Conservation (phyloP, 164 flowering plant species). For the Akebia trifoliata region DNA sequence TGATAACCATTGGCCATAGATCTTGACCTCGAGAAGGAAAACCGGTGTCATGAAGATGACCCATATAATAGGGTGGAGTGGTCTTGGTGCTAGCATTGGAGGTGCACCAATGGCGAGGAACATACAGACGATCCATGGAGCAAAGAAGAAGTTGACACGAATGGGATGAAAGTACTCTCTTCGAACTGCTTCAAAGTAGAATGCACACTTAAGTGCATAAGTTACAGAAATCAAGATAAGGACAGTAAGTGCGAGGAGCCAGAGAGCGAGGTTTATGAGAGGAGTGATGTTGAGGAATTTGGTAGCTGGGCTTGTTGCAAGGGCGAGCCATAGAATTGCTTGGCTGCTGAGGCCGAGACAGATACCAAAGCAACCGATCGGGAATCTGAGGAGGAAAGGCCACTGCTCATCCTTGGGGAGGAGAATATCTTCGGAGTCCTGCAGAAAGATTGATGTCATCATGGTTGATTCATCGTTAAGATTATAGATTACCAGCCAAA, state of each 20-base stretch:
- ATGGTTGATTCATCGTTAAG: no score
- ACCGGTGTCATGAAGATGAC: conserved; percentile 71
- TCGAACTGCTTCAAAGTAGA: conserved; percentile 90
- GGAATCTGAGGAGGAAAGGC: conserved; percentile 97
- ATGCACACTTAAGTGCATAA: conserved; percentile 64
- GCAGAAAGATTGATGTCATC: conserved; percentile 6
- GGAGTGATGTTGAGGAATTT: conserved; percentile 69
- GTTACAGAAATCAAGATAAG: conserved; percentile 49
- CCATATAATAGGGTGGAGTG: conserved; percentile 70
- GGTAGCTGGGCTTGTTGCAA: conserved; percentile 72
- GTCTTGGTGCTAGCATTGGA: conserved; percentile 26
- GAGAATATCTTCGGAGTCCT: conserved; percentile 90
- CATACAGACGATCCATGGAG: conserved; percentile 95
- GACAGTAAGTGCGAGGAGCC: conserved; percentile 63
- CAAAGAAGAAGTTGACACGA: conserved; percentile 91
- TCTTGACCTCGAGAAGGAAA: conserved; percentile 76
- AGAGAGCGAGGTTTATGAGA: conserved; percentile 56
- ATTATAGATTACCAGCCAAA: no score
- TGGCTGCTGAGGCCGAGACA: conserved; percentile 95
- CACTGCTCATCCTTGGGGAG: conserved; percentile 83
- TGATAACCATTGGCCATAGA: conserved; percentile 96
- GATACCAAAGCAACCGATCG: conserved; percentile 84
- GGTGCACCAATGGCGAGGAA: conserved; percentile 80
- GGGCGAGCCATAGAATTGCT: conserved; percentile 76
- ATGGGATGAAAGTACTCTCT: conserved; percentile 93